Evolutionary conservation across 1,284 basidiomycete species (phyloP).

Genomic region (Pterula multifida): DNA sequence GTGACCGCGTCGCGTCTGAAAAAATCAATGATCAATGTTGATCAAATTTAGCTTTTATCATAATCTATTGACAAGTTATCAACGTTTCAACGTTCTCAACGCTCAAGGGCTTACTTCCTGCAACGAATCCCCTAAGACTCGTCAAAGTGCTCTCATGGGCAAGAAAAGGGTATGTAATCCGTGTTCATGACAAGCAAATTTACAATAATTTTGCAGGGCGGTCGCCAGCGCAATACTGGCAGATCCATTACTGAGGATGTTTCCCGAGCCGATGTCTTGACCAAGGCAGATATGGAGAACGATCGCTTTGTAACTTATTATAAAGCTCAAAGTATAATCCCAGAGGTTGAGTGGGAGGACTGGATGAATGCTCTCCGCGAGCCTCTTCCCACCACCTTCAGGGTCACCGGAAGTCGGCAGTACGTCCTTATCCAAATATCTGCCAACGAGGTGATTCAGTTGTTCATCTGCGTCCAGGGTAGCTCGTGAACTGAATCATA

Average conservation of each 20-base stretch:
- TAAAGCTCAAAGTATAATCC: constrained; percentile 49
- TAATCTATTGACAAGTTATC: too few relatives aligned
- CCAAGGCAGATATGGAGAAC: background rate
- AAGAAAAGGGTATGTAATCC: background rate
- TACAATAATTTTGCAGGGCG: background rate
- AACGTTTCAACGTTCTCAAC: too few relatives aligned
- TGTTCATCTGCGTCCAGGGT: constrained; percentile 31
- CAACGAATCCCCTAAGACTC: background rate
- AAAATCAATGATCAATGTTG: background rate
- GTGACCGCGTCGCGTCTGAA: constrained; percentile 1
- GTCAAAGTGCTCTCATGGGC: background rate
- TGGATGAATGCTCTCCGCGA: constrained; percentile 62
- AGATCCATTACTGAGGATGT: background rate
- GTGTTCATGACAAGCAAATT: background rate
- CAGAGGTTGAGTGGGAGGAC: constrained; percentile 66
- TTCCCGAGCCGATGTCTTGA: background rate
- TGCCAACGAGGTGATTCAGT: background rate
- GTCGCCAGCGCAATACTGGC: background rate
- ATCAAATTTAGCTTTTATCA: background rate
- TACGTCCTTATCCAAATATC: constrained; percentile 27
- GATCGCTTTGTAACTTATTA: constrained; percentile 2
- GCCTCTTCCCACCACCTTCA: constrained; percentile 89
- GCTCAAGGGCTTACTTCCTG: too few relatives aligned
- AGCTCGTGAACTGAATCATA: constrained; percentile 60
- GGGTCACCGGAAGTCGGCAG: constrained; percentile 83